These are phyloP conservation scores for Aspergillus bertholletiae DNA, from an alignment of 495 filamentous ascomycete species.

Conservation along the genomic window DNA sequence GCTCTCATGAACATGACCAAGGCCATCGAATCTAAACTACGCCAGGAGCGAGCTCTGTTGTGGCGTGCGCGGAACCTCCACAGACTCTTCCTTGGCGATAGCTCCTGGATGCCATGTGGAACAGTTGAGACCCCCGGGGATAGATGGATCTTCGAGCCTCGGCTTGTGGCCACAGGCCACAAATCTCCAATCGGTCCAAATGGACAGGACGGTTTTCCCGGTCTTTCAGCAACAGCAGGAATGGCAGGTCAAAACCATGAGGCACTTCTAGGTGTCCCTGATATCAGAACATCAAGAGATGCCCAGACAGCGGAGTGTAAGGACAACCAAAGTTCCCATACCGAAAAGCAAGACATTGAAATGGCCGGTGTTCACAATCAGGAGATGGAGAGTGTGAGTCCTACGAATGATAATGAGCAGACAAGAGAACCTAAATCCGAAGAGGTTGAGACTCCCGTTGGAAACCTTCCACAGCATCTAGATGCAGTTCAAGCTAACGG, in stretches of 20 bases:
- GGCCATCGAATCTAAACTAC: conserved; percentile 65
- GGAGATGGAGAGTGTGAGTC: not conserved
- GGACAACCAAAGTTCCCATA: not conserved
- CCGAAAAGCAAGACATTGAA: conserved; percentile 34
- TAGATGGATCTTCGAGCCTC: conserved; percentile 39
- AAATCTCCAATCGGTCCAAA: conserved; percentile 17
- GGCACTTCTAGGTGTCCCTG: not conserved
- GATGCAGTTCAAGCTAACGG: conserved; percentile 16
- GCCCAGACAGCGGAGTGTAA: conserved; percentile 11
- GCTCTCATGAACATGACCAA: conserved; percentile 75
- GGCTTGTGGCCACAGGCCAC: conserved; percentile 13
- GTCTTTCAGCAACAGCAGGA: conserved; percentile 6
- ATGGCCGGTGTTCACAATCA: conserved; percentile 37
- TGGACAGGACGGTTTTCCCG: conserved; percentile 11
- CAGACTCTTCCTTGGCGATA: conserved; percentile 74
- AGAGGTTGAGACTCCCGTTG: conserved; percentile 36
- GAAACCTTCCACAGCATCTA: conserved; percentile 35
- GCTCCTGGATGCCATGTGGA: conserved; percentile 72
- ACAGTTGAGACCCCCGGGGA: conserved; percentile 37
- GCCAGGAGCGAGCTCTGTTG: conserved; percentile 69
- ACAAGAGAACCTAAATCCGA: conserved; percentile 35
- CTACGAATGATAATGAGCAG: conserved; percentile 6
- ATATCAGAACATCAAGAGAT: conserved; percentile 3
- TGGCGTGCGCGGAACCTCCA: conserved; percentile 77
- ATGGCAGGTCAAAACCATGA: conserved; percentile 5